Percentiles rank a stretch among this genome's conserved stretches.
These are phyloP conservation scores for Rhodosporidiobolus odoratus DNA, from an alignment of 768 basidiomycete genomes.

Conservation along the genomic window DNA sequence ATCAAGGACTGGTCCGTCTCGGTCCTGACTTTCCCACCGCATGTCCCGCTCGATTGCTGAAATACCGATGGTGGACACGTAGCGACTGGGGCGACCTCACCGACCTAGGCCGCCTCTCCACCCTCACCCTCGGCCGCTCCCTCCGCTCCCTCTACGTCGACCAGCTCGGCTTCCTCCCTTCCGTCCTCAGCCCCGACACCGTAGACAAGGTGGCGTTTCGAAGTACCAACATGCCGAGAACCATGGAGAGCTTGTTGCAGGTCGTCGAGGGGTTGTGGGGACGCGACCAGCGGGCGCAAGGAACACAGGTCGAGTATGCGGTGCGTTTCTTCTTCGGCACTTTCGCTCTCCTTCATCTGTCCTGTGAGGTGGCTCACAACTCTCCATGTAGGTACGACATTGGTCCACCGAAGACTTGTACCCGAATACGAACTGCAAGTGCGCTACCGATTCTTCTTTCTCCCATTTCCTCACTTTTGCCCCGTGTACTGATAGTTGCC, in stretches of 20 bases:
- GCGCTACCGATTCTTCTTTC: too few relatives aligned
- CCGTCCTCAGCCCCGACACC: not conserved
- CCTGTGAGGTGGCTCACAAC: too few relatives aligned
- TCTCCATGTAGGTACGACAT: slow-evolving; percentile 16
- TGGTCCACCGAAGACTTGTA: slow-evolving; percentile 23
- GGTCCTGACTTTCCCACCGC: not conserved
- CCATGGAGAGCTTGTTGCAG: slow-evolving; percentile 68
- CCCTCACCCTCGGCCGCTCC: slow-evolving; percentile 28
- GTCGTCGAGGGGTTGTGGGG: slow-evolving; percentile 65
- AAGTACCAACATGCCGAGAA: slow-evolving; percentile 71
- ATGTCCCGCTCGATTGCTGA: too few relatives aligned
- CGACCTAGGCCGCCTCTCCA: slow-evolving; percentile 39
- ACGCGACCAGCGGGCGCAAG: slow-evolving; percentile 46
- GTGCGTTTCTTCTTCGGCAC: too few relatives aligned
- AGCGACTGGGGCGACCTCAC: slow-evolving; percentile 42
- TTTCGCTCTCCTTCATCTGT: too few relatives aligned
- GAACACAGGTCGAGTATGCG: slow-evolving; percentile 11
- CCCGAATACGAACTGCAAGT: slow-evolving; percentile 34
- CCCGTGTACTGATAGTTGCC: too few relatives aligned
- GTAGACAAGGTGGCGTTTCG: slow-evolving; percentile 41
- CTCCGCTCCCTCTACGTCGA: slow-evolving; percentile 38
- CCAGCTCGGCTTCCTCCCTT: slow-evolving; percentile 37
- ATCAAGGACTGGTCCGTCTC: slow-evolving; percentile 11
- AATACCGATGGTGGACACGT: not conserved
- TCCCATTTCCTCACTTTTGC: too few relatives aligned